phyloP scores from a whole-genome alignment of 805 yeast species.

The Millerago galiae region DNA sequence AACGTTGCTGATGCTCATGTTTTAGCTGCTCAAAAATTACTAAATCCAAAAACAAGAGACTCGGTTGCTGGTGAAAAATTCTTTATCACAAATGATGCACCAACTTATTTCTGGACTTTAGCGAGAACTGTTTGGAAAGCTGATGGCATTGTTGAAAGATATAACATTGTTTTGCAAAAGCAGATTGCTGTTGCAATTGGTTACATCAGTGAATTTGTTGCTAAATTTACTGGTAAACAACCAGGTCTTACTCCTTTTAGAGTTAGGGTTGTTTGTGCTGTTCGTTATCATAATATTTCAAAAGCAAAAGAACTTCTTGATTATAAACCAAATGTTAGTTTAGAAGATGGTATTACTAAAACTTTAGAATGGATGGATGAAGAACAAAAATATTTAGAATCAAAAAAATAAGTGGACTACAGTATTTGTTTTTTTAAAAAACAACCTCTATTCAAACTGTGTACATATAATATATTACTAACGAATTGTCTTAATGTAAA shows the following conservation, averaged over 20 bases:
- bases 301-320: constrained; percentile 78
- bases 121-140: constrained; percentile 97
- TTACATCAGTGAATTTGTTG: constrained; percentile 67
- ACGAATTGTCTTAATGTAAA: not conserved
- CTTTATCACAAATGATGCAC: constrained; percentile 89
- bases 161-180: constrained; percentile 60
- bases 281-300: constrained; percentile 84
- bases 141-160: constrained; percentile 75
- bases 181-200: constrained; percentile 80
- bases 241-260: constrained; percentile 95
- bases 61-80: constrained; percentile 79
- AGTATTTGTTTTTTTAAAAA: not conserved
- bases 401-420: not conserved
- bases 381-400: constrained; percentile 16
- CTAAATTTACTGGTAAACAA: constrained; percentile 69
- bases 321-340: constrained; percentile 70
- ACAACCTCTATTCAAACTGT: not conserved
- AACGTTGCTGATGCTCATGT: constrained; percentile 97
- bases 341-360: constrained; percentile 72
- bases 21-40: constrained; percentile 74
- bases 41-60: constrained; percentile 37
- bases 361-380: constrained; percentile 91
- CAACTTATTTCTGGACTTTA: constrained; percentile 93
- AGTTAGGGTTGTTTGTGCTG: constrained; percentile 87
- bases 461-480: not conserved